Evolutionary conservation across 139 green algal genomes (phyloP), one percentile per base, ranked within the genome.

Genomic region (Haematococcus lacustris): DNA sequence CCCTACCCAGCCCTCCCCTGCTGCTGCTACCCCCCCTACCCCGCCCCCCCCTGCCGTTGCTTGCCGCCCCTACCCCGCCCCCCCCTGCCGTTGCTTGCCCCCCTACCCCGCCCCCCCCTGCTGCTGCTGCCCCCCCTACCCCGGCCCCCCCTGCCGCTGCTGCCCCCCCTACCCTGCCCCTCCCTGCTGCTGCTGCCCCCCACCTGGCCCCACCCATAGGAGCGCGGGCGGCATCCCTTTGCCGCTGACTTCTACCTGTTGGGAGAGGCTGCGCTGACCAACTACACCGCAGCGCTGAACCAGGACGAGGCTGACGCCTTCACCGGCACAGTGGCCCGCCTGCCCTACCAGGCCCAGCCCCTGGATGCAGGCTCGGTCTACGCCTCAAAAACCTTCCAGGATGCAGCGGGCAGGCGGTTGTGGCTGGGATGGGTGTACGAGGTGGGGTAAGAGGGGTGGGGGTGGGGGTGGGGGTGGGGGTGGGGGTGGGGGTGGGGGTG

Each of bases 291-390:
- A 43, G 70, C 64, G 1, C 38, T 71, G 9, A 60, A 66, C 35
- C 69, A 74, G 51, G 69, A 74, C 51, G 69, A 35, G 7, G 3
- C 25, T 1, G 69, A 74, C 51, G 69, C 69, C 3, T 74, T 34
- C 25, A 38, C 13, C 38, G 51, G 9, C 35, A 33, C 53, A 7
- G 3, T 74, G 23, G 35, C 38, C 5, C 43, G 41, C 1, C 7
- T 35, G 17, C 43, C 9, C 38, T 74, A 71, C 34, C 28, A 50
- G 2, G 67, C 68, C 3, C 67, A 51, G 32, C 70, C 61, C 43
- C 25, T 76, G 3, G 81, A 87, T 62, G 82, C 78, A 41, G 81
- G 81, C 25, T 59, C 50, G 3, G 66, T 87, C 35, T 87, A 87
- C 38, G 81, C 81, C 5, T 68, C 35, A 38, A 82, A 84, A 66